phyloP scores from a whole-genome alignment of 1,284 basidiomycete species.

The Cutaneotrichosporon mucoides region DNA sequence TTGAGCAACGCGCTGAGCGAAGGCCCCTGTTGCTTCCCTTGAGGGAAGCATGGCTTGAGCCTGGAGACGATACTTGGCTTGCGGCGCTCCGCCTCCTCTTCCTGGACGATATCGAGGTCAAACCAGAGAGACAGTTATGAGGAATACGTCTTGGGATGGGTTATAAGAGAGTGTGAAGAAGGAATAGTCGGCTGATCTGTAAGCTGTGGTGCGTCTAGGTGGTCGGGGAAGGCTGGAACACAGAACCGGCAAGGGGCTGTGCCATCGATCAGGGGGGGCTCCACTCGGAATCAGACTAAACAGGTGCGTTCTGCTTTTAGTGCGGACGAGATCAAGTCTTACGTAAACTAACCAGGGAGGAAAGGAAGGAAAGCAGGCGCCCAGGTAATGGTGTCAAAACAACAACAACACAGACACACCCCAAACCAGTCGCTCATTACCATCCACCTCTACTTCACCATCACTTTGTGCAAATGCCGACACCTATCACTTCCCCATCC shows the following conservation, averaged over 20 bases:
- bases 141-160: not conserved
- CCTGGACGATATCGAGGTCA: too few species aligned
- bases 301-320: too few species aligned
- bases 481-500: conserved; percentile 6
- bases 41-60: not conserved
- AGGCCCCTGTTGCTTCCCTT: not conserved
- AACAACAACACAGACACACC: not conserved
- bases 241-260: too few species aligned
- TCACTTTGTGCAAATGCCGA: conserved; percentile 2
- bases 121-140: too few species aligned
- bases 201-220: too few species aligned
- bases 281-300: not conserved
- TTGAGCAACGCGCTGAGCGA: not conserved
- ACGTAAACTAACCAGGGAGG: not conserved
- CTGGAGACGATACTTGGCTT: not conserved
- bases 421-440: not conserved
- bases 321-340: not conserved
- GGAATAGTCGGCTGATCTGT: not conserved
- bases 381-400: not conserved
- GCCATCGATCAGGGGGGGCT: not conserved
- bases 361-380: conserved; percentile 1
- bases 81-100: too few species aligned
- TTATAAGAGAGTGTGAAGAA: not conserved
- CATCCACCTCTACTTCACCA: not conserved
- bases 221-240: too few species aligned